These are phyloP conservation scores for Candida insectalens DNA, from an alignment of 805 yeast genomes.

Conservation along the genomic window DNA sequence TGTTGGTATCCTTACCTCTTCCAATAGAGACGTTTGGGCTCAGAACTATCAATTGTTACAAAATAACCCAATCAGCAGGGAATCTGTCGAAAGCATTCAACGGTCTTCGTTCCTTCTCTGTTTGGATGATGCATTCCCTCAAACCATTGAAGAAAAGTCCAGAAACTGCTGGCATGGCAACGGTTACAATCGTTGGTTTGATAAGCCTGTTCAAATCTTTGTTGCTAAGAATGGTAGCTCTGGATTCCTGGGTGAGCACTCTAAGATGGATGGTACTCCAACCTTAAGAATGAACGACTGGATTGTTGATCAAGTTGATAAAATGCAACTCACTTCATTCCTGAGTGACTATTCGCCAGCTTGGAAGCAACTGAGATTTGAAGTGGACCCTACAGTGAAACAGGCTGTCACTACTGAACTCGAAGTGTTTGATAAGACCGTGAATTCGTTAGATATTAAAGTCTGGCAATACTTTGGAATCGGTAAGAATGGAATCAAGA, in stretches of 20 bases:
- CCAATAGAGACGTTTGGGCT: slow-evolving; percentile 80
- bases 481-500: slow-evolving; percentile 81
- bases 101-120: slow-evolving; percentile 74
- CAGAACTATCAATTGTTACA: slow-evolving; percentile 46
- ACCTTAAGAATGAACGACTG: slow-evolving; percentile 80
- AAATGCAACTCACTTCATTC: slow-evolving; percentile 4
- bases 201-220: slow-evolving; percentile 82
- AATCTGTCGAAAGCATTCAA: slow-evolving; percentile 57
- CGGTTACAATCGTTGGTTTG: slow-evolving; percentile 87
- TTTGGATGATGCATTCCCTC: slow-evolving; percentile 64
- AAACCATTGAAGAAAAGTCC: slow-evolving; percentile 75
- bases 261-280: slow-evolving; percentile 97
- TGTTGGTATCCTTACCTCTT: slow-evolving; percentile 71
- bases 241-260: slow-evolving; percentile 94
- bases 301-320: slow-evolving; percentile 50
- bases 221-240: slow-evolving; percentile 77
- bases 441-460: slow-evolving; percentile 58
- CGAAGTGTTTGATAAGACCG: slow-evolving; percentile 42
- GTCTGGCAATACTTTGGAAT: slow-evolving; percentile 75
- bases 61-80: slow-evolving; percentile 50
- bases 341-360: not conserved
- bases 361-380: slow-evolving; percentile 39
- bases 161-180: slow-evolving; percentile 92
- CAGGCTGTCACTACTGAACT: slow-evolving; percentile 46
- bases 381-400: slow-evolving; percentile 42